Evolutionary conservation across 176 grass and related monocot species (phyloP), one percentile per base, ranked within the genome.

Genomic region (Chrysopogon serrulatus): DNA sequence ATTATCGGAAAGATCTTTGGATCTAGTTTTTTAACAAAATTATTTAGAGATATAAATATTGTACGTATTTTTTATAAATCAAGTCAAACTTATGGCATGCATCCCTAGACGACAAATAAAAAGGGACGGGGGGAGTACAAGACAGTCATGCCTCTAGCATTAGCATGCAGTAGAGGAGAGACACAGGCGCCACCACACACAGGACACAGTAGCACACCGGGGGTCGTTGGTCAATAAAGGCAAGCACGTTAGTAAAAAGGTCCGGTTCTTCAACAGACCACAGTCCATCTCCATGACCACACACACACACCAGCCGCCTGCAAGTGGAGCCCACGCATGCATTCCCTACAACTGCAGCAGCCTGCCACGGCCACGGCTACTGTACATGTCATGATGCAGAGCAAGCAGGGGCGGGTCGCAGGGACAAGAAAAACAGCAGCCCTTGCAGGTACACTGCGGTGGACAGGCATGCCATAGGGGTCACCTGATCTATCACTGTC

Each of bases 141-240:
- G 33, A 37, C 33, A 17, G 31, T 8, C 64, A 21, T 66, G 64
- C 32, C 64, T 32, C 14, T 47, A 5, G 44, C 15, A 17, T n/a
- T n/a, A n/a, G n/a, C n/a, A n/a, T n/a, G 44, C 15, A 47, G 44
- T 1, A 47, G 15, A 47, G 44, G 5, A 16, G 47, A 49, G 16
- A 19, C 0, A 49, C n/a, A n/a, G n/a, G n/a, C n/a, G n/a, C n/a
- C n/a, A n/a, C n/a, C n/a, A n/a, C 47, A 49, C 16, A 7, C 47
- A 49, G 15, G 70, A 32, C 26, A 31, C 45, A 17, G 62, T 21
- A 35, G 6, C 26, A 24, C 4, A 48, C 26, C 4, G 18, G 21
- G 5, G 17, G 78, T 68, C 47, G 66, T 57, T 59, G 67, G 67
- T 61, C 80, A 33, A 61, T 72, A 82, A 82, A 82, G 67, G 67